These are phyloP conservation scores for Picea glauca DNA, from an alignment of 75 land plant genomes.

Conservation along the genomic window DNA sequence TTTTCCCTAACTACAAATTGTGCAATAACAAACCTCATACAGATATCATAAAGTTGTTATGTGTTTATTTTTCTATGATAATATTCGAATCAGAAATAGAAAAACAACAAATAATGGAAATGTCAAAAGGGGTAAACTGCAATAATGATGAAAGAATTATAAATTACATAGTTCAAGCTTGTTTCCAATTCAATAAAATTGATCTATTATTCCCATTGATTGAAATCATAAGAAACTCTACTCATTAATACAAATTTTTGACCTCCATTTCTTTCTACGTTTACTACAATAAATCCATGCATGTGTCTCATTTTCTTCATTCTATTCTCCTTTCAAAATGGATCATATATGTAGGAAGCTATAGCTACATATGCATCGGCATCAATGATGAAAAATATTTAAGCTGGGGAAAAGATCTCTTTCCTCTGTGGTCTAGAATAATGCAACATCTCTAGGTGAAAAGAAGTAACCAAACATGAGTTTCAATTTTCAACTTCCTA, in stretches of 20 bases:
- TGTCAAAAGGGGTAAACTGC: background rate
- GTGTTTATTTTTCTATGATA: too few relatives aligned
- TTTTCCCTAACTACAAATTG: too few relatives aligned
- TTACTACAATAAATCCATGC: background rate
- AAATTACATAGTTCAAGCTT: conserved; percentile 3
- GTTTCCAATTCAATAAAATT: background rate
- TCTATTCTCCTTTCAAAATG: background rate
- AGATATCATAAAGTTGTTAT: too few relatives aligned
- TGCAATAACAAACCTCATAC: too few relatives aligned
- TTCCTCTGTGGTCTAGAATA: background rate
- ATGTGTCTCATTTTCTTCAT: background rate
- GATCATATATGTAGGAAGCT: background rate
- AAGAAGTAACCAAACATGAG: background rate
- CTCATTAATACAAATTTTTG: background rate
- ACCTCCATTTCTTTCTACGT: background rate
- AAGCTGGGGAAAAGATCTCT: background rate
- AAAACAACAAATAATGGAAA: too few relatives aligned
- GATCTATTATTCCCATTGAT: background rate
- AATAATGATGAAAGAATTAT: background rate
- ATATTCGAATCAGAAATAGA: too few relatives aligned
- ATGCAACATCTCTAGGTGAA: background rate
- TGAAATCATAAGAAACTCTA: background rate
- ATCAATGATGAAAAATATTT: background rate
- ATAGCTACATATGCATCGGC: background rate
- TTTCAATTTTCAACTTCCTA: background rate